Percentiles rank a stretch among this genome's conserved stretches.
phyloP scores from a whole-genome alignment of 148 eudicot genomes.

The Rhododendron mucronatum region DNA sequence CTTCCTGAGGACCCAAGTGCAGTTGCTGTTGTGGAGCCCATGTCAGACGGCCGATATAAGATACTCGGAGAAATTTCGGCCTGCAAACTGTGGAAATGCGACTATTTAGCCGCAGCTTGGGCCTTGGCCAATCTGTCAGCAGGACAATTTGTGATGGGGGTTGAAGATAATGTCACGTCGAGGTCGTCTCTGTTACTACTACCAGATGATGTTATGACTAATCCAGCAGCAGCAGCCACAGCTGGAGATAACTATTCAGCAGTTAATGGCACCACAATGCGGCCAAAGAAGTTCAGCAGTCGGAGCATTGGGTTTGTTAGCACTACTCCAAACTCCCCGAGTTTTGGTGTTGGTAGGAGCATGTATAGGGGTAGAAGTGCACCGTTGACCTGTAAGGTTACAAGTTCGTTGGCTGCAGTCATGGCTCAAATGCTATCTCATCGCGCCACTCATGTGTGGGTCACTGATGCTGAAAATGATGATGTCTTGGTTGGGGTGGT shows the following conservation, averaged over 20 bases:
- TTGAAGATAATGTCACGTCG: conserved; percentile 55
- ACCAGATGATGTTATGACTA: conserved; percentile 15
- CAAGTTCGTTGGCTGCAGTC: conserved; percentile 88
- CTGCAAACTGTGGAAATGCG: conserved; percentile 83
- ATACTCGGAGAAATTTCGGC: conserved; percentile 92
- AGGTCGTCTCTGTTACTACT: conserved; percentile 22
- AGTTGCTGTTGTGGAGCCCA: conserved; percentile 68
- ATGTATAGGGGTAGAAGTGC: conserved; percentile 91
- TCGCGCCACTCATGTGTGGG: conserved; percentile 93
- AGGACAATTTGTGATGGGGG: conserved; percentile 97
- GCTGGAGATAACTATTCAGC: conserved; percentile 19
- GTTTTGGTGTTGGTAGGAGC: conserved; percentile 51
- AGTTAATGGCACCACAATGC: conserved; percentile 32
- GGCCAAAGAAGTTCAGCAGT: conserved; percentile 64
- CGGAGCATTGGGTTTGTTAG: conserved; percentile 73
- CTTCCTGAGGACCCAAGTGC: conserved; percentile 80
- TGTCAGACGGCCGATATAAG: conserved; percentile 50
- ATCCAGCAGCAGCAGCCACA: not conserved
- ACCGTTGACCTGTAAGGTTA: conserved; percentile 75
- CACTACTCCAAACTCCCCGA: conserved; percentile 28
- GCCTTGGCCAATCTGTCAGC: conserved; percentile 87
- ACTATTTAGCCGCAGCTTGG: conserved; percentile 80
- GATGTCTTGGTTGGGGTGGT: conserved; percentile 76
- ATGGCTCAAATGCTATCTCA: conserved; percentile 99
- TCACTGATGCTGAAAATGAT: conserved; percentile 71